phyloP scores from a whole-genome alignment of 2,329 filamentous ascomycete genomes.

The Talaromyces piceae region DNA sequence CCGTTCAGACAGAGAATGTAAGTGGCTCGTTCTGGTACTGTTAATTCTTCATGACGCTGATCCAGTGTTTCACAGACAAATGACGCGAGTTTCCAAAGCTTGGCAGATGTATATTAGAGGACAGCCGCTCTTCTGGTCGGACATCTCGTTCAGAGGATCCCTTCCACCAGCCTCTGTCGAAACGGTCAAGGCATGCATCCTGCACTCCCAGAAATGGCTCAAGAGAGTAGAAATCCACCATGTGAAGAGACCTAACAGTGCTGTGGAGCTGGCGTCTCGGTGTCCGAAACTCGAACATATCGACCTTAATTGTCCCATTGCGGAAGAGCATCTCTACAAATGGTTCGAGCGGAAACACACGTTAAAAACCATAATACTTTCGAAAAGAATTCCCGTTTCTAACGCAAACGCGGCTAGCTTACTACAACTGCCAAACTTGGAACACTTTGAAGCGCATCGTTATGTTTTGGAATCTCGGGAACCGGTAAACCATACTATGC shows the following conservation, averaged over 20 bases:
- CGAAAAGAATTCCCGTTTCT: conserved; percentile 13
- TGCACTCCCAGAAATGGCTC: conserved; percentile 3
- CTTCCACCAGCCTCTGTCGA: not conserved
- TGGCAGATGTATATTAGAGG: conserved; percentile 9
- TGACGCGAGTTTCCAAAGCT: conserved; percentile 5
- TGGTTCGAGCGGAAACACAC: conserved; percentile 1
- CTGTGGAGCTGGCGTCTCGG: not conserved
- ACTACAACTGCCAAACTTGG: conserved; percentile 21
- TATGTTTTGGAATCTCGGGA: not conserved
- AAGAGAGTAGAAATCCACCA: conserved; percentile 6
- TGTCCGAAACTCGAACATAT: conserved; percentile 8
- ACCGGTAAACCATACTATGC: not conserved
- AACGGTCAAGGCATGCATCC: conserved; percentile 3
- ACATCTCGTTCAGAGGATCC: conserved; percentile 7
- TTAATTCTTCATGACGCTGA: not conserved
- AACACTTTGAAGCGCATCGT: conserved; percentile 5
- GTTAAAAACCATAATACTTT: conserved; percentile 19
- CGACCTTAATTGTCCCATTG: conserved; percentile 1
- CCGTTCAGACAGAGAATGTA: conserved; percentile 10
- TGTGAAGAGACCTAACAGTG: conserved; percentile 3
- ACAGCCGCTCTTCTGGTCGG: conserved; percentile 6
- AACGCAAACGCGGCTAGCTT: not conserved
- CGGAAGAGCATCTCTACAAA: conserved; percentile 2
- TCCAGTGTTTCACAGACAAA: not conserved
- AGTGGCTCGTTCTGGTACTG: not conserved